Evolutionary conservation across 805 yeast species (phyloP), one percentile per base, ranked within the genome.

Genomic region (Zygoascus flipseniorum): DNA sequence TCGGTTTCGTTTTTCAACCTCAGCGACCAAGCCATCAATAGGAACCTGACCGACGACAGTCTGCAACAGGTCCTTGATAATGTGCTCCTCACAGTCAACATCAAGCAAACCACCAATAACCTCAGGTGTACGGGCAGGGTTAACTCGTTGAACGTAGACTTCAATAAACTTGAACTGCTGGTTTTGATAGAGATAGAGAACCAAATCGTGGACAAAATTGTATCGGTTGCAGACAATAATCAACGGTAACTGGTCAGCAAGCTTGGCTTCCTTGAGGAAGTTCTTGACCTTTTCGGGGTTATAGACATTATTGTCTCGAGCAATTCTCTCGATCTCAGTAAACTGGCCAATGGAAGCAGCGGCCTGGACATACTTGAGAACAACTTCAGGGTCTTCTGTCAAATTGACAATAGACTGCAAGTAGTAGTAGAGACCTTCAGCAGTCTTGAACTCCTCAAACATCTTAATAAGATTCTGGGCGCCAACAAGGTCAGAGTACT

Each of bases 221-320:
- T 77, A 88, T 67, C 97, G 82, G 74, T 93, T 98, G 73, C 97
- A 90, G 48, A 93, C 97, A 69, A 95, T 86, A 61, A 95, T 90
- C 70, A 93, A 80, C 48, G 99, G 99, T 58, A 93, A 77, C 74
- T 93, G 99, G 68, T 93, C 98, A 57, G 90, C 90, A 59, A 93
- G 78, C 65, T 86, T 82, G 57, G 92, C 89, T 69, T 93, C 99
- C 72, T 93, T 93, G 74, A 93, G 79, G 72, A 87, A 95, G 75
- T 93, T 93, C 77, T 93, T 93, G 56, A 93, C 98, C 72, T 90
- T 90, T 70, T 93, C 99, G 55, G 98, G 95, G 67, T 89, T 92
- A 72, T 92, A 93, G 55, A 89, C 92, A 60, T 81, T 86, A 76
- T 93, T 93, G 67, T 89, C 96, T 70, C 93, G 84, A 51, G 89